These are phyloP conservation scores for Urostyla sp. DNA, from an alignment of 73 alveolate genomes.

Conservation along the genomic window DNA sequence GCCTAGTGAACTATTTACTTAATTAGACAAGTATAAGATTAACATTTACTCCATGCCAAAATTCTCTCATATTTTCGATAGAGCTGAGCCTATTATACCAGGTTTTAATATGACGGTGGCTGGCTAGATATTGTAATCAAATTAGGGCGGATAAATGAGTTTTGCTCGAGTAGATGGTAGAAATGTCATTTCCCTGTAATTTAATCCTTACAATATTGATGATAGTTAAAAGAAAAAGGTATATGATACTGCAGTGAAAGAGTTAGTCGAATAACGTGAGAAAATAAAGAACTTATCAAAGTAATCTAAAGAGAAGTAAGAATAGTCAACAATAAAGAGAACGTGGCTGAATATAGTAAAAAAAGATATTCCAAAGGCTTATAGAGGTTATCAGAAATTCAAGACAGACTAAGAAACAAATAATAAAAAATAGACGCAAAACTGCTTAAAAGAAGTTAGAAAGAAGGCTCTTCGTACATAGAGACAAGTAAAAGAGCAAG, in stretches of 20 bases:
- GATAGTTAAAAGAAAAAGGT: slow-evolving; percentile 41
- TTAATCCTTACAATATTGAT: slow-evolving; percentile 48
- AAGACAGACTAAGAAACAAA: slow-evolving; percentile 91
- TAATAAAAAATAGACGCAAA: slow-evolving; percentile 85
- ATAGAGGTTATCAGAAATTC: slow-evolving; percentile 78
- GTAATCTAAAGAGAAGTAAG: slow-evolving; percentile 77
- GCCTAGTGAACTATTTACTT: slow-evolving; percentile 14
- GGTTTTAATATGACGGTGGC: slow-evolving; percentile 46
- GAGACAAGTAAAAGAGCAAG: slow-evolving; percentile 89
- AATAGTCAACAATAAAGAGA: slow-evolving; percentile 66
- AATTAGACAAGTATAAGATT: slow-evolving; percentile 43
- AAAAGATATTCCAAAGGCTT: slow-evolving; percentile 90
- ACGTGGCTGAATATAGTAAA: slow-evolving; percentile 86
- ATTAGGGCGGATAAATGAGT: slow-evolving; percentile 24
- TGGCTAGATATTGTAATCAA: background rate
- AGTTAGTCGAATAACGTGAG: slow-evolving; percentile 77
- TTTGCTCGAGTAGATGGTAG: slow-evolving; percentile 62
- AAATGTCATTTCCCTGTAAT: slow-evolving; percentile 61
- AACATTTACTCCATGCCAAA: slow-evolving; percentile 56
- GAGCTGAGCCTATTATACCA: slow-evolving; percentile 51
- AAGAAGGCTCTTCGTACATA: slow-evolving; percentile 90
- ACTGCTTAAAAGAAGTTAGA: slow-evolving; percentile 91
- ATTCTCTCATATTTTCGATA: slow-evolving; percentile 53
- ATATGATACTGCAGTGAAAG: slow-evolving; percentile 69
- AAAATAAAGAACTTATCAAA: slow-evolving; percentile 75